A percentile compares a stretch with the other conserved stretches of the same genome.
Evolutionary conservation across 1,139 yeast genomes (phyloP).

Genomic region (Saccharomyces hybrid): DNA sequence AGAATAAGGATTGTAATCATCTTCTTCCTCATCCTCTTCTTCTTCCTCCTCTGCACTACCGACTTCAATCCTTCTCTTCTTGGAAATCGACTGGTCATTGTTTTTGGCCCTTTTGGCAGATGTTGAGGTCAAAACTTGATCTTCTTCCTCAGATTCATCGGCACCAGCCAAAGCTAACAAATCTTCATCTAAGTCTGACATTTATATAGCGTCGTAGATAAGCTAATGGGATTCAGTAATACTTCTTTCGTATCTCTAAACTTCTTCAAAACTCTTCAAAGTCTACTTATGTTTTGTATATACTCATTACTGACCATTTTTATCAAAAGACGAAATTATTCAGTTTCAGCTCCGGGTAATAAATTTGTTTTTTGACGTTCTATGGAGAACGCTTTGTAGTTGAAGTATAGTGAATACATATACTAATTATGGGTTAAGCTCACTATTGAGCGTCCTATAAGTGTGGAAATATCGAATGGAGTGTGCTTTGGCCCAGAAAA

Average conservation of each 20-base stretch:
- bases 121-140: slow-evolving; percentile 27
- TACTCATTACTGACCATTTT: not conserved
- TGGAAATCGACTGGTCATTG: slow-evolving; percentile 23
- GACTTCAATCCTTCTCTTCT: slow-evolving; percentile 29
- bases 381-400: too few species aligned
- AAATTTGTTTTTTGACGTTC: too few species aligned
- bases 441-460: not conserved
- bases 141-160: slow-evolving; percentile 37
- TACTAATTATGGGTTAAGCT: not conserved
- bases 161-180: slow-evolving; percentile 86
- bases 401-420: not conserved
- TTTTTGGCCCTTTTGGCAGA: slow-evolving; percentile 22
- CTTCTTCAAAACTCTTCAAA: not conserved
- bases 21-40: slow-evolving; percentile 24
- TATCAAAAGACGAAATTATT: not conserved
- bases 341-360: not conserved
- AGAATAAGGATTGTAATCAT: slow-evolving; percentile 32
- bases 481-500: not conserved
- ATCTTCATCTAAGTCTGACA: slow-evolving; percentile 76
- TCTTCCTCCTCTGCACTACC: slow-evolving; percentile 33
- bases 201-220: slow-evolving; percentile 8
- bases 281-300: not conserved
- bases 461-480: not conserved
- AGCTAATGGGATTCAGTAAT: not conserved
- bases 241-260: not conserved